These are phyloP conservation scores for Apophysomyces variabilis DNA, from an alignment of 371 early-diverging fungal genomes.

Conservation along the genomic window DNA sequence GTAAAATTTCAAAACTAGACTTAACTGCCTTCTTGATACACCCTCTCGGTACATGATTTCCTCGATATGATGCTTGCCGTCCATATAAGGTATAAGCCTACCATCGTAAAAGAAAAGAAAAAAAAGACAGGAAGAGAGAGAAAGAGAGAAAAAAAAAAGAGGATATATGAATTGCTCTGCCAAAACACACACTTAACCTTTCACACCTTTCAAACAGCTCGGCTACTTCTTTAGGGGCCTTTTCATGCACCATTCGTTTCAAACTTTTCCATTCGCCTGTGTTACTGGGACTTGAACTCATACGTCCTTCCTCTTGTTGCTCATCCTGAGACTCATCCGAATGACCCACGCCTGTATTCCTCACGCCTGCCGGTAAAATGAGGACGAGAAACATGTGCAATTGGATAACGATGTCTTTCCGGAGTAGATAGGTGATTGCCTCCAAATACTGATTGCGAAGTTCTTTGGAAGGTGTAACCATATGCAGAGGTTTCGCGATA, in stretches of 20 bases:
- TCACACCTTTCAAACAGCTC: conserved; percentile 64
- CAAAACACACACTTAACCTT: neutral
- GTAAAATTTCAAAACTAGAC: conserved; percentile 62
- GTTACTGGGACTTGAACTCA: conserved; percentile 18
- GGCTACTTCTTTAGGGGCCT: conserved; percentile 57
- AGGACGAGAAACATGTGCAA: conserved; percentile 83
- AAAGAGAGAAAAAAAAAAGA: too few species aligned
- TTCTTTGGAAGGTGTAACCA: conserved; percentile 70
- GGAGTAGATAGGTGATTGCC: conserved; percentile 79
- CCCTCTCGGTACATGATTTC: conserved; percentile 84
- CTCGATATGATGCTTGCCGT: conserved; percentile 81
- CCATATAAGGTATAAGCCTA: conserved; percentile 76
- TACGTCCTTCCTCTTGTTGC: conserved; percentile 13
- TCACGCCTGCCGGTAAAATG: conserved; percentile 49
- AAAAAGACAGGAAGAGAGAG: too few species aligned
- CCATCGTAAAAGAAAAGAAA: neutral
- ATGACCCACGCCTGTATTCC: conserved; percentile 31
- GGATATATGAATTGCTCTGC: neutral
- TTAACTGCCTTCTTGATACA: conserved; percentile 65
- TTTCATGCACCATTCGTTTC: conserved; percentile 42
- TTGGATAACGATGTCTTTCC: conserved; percentile 79
- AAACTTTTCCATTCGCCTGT: conserved; percentile 28
- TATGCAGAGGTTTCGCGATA: conserved; percentile 71
- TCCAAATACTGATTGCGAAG: conserved; percentile 76
- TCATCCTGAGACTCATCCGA: conserved; percentile 17